phyloP scores from a whole-genome alignment of 805 yeast genomes.

The Zygosaccharomyces kombuchaensis region DNA sequence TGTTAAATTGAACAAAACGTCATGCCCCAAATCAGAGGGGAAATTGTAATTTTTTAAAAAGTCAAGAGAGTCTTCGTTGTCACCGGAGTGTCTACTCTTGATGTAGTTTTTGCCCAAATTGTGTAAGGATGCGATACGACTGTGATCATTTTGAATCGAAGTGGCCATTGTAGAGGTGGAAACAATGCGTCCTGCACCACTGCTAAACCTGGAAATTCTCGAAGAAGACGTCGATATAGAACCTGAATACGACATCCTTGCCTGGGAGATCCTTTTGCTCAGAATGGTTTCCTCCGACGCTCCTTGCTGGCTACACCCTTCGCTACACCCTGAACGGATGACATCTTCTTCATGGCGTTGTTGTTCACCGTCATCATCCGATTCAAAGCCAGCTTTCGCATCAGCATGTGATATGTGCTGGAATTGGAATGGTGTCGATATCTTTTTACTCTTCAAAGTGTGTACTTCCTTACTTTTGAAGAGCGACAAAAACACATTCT shows the following conservation, averaged over 20 bases:
- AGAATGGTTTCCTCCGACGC: constrained; percentile 11
- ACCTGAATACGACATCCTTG: constrained; percentile 12
- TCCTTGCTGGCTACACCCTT: constrained; percentile 4
- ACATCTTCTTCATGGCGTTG: constrained; percentile 1
- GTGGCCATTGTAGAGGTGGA: constrained; percentile 33
- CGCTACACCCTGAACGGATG: constrained; percentile 2
- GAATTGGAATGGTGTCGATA: constrained; percentile 39
- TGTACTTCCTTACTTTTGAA: constrained; percentile 26
- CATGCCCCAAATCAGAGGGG: constrained; percentile 30
- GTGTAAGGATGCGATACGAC: constrained; percentile 13
- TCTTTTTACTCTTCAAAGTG: constrained; percentile 14
- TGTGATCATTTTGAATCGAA: constrained; percentile 18
- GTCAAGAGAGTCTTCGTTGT: constrained; percentile 25
- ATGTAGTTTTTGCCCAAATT: constrained; percentile 18
- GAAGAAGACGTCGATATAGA: constrained; percentile 15
- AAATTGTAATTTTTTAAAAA: constrained; percentile 29
- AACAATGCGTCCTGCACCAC: constrained; percentile 21
- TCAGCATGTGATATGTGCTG: constrained; percentile 41
- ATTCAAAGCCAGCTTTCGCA: constrained; percentile 18
- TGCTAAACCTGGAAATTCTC: constrained; percentile 10
- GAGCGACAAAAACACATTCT: constrained; percentile 29
- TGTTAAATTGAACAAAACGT: constrained; percentile 6
- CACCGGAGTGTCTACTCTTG: constrained; percentile 15
- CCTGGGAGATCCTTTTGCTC: constrained; percentile 9
- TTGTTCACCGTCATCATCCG: constrained; percentile 7